phyloP scores from a whole-genome alignment of 495 filamentous ascomycete species.

The Collariella sp. region DNA sequence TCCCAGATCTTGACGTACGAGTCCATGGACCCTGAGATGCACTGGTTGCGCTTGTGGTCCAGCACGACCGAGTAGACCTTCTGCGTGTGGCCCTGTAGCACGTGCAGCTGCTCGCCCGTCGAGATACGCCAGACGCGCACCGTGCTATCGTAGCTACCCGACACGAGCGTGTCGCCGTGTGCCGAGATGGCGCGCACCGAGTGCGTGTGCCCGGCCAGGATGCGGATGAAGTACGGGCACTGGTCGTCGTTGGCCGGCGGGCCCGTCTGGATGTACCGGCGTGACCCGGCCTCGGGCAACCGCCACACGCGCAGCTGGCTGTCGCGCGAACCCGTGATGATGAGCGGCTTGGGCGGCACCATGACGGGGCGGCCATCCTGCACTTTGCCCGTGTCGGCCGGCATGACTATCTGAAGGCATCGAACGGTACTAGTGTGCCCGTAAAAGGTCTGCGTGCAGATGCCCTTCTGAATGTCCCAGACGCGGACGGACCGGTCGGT shows the following conservation, averaged over 20 bases:
- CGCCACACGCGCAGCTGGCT: conserved; percentile 93
- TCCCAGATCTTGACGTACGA: conserved; percentile 98
- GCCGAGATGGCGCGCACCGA: conserved; percentile 98
- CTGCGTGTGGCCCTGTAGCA: conserved; percentile 77
- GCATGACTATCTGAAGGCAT: conserved; percentile 90
- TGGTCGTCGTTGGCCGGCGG: conserved; percentile 70
- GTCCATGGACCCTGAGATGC: conserved; percentile 98
- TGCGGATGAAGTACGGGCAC: conserved; percentile 89
- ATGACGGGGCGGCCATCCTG: conserved; percentile 68
- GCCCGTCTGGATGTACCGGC: conserved; percentile 64
- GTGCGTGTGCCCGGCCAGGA: conserved; percentile 76
- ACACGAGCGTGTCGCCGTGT: conserved; percentile 93
- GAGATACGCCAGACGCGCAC: conserved; percentile 98
- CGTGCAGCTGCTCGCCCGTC: conserved; percentile 80
- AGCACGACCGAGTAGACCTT: conserved; percentile 98
- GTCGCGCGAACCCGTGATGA: conserved; percentile 95
- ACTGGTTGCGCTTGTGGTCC: conserved; percentile 84
- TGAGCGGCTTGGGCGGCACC: conserved; percentile 86
- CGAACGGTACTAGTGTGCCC: conserved; percentile 96
- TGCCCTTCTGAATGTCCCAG: conserved; percentile 90
- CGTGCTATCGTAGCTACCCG: conserved; percentile 92
- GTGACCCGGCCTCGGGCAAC: conserved; percentile 72
- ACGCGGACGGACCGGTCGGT: conserved; percentile 94
- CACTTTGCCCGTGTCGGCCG: conserved; percentile 62
- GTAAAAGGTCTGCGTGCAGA: conserved; percentile 90